Evolutionary conservation across 2,329 filamentous ascomycete species (phyloP).

Genomic region (Amauroascus niger): DNA sequence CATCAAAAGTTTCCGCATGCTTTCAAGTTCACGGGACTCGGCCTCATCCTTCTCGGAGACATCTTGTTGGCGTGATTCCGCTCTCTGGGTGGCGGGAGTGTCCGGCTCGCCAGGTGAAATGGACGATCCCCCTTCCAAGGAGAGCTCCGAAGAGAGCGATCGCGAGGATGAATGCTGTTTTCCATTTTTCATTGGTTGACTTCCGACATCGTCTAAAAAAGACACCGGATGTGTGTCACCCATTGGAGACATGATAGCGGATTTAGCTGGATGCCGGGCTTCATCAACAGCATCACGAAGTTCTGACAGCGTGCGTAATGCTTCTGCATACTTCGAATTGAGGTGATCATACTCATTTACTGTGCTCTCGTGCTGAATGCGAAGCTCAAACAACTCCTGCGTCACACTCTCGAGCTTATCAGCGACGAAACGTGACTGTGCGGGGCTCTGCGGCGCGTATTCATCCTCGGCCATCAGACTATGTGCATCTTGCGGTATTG

Average conservation of each 20-base stretch:
- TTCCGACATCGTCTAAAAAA: constrained; percentile 72
- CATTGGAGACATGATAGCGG: constrained; percentile 34
- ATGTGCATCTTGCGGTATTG: constrained; percentile 21
- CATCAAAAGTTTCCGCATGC: constrained; percentile 57
- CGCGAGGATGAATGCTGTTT: constrained; percentile 67
- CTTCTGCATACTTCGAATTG: constrained; percentile 81
- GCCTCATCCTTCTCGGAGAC: constrained; percentile 33
- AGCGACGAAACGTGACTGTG: constrained; percentile 74
- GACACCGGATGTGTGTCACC: constrained; percentile 55
- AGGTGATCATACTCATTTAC: constrained; percentile 72
- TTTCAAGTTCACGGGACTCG: constrained; percentile 57
- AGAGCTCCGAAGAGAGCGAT: constrained; percentile 89
- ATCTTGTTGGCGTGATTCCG: constrained; percentile 22
- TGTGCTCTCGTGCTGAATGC: constrained; percentile 79
- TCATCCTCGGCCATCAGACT: constrained; percentile 25
- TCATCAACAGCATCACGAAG: constrained; percentile 71
- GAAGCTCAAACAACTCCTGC: constrained; percentile 82
- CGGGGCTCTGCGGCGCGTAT: constrained; percentile 55
- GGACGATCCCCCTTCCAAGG: constrained; percentile 70
- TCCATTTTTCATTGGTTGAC: constrained; percentile 60
- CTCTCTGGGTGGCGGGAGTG: constrained; percentile 35
- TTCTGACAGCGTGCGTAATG: constrained; percentile 69
- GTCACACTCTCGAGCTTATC: constrained; percentile 89
- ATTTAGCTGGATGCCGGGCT: constrained; percentile 45
- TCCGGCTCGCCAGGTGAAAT: constrained; percentile 55